Evolutionary conservation across 352 stramenopile species (phyloP).

Genomic region (Phytopythium aichiense): DNA sequence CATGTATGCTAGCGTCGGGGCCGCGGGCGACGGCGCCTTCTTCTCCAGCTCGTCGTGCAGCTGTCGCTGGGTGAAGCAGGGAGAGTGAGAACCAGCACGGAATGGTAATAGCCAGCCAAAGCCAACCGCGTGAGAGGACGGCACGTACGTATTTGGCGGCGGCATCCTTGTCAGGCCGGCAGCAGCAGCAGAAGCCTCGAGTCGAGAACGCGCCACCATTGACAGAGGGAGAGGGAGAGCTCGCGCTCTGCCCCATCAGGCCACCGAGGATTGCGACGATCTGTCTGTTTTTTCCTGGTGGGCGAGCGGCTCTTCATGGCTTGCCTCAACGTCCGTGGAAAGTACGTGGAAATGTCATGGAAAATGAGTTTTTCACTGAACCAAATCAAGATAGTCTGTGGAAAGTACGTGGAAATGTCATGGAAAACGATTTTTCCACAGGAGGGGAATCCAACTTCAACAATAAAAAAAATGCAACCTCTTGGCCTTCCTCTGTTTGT

Average conservation of each 20-base stretch:
- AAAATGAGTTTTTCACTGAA: no score
- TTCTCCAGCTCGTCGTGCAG: conserved; percentile 7
- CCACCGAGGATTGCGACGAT: no score
- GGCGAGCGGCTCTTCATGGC: no score
- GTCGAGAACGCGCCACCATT: not conserved
- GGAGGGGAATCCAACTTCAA: conserved; percentile 1
- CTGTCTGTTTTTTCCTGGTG: no score
- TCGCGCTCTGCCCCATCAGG: not conserved
- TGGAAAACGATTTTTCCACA: no score
- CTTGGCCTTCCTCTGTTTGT: no score
- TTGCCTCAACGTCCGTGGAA: no score
- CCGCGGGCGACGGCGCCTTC: not conserved
- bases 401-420: no score
- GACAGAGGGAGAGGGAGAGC: not conserved
- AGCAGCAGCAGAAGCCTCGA: not conserved
- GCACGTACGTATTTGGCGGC: conserved; percentile 6
- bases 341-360: no score
- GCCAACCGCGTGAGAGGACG: not conserved
- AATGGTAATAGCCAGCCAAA: not conserved
- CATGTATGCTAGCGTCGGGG: conserved; percentile 4
- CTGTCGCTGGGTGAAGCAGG: not conserved
- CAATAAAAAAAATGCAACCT: not conserved
- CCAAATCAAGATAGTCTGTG: no score
- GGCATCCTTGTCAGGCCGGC: conserved; percentile 1
- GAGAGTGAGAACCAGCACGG: not conserved